Percentiles rank a stretch among this genome's conserved stretches.
Conservation (phyloP, 768 basidiomycete species). For the Tricholoma hemisulphureum region DNA sequence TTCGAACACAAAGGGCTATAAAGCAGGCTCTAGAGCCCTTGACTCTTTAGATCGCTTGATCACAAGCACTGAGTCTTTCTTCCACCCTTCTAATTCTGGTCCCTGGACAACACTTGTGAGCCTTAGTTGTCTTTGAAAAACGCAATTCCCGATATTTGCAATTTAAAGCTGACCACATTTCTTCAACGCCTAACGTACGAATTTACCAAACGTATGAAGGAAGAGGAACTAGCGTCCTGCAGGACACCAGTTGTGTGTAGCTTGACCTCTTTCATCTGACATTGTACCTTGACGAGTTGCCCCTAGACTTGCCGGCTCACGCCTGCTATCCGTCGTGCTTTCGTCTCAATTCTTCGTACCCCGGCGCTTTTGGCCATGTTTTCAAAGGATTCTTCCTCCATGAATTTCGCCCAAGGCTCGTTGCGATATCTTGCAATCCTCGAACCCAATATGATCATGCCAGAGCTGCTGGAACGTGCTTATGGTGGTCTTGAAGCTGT, state of each 20-base stretch:
- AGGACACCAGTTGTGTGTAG: slow-evolving; percentile 68
- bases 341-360: slow-evolving; percentile 79
- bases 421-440: slow-evolving; percentile 75
- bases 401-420: slow-evolving; percentile 76
- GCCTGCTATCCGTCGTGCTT: slow-evolving; percentile 72
- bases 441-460: slow-evolving; percentile 86
- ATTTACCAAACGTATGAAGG: slow-evolving; percentile 75
- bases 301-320: slow-evolving; percentile 74
- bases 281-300: background rate
- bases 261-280: background rate
- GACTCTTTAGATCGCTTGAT: slow-evolving; percentile 85
- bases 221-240: slow-evolving; percentile 76
- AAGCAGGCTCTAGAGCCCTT: slow-evolving; percentile 84
- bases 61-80: slow-evolving; percentile 90
- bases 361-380: slow-evolving; percentile 91
- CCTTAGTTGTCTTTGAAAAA: background rate
- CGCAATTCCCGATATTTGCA: slow-evolving; percentile 1
- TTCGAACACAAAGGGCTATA: slow-evolving; percentile 48
- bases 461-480: slow-evolving; percentile 85
- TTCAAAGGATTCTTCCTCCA: slow-evolving; percentile 78
- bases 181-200: slow-evolving; percentile 70
- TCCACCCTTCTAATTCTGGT: slow-evolving; percentile 93
- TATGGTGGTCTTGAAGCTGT: slow-evolving; percentile 90
- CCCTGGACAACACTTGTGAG: slow-evolving; percentile 69
- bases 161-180: slow-evolving; percentile 59